A percentile compares a stretch with the other conserved stretches of the same genome.
phyloP scores from a whole-genome alignment of 176 grass and related monocot genomes.

The Oryza coarctata region DNA sequence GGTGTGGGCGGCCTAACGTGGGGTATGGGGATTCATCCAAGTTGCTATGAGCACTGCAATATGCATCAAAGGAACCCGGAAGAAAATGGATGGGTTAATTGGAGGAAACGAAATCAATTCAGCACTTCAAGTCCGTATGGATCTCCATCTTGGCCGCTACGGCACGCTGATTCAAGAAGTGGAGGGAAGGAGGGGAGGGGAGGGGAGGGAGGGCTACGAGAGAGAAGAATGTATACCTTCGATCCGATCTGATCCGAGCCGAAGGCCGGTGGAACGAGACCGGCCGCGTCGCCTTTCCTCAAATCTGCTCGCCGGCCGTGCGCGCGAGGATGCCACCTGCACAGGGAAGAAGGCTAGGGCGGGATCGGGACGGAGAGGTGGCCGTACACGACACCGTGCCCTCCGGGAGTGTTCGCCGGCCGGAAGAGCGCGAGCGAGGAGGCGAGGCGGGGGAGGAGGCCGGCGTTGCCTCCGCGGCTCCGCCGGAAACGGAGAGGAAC shows the following conservation, averaged over 20 bases:
- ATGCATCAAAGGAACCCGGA: neutral
- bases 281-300: neutral
- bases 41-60: neutral
- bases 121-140: neutral
- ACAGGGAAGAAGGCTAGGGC: neutral
- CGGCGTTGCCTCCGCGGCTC: neutral
- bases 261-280: neutral
- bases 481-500: neutral
- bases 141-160: neutral
- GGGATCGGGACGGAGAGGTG: neutral
- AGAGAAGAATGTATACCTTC: neutral
- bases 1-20: too few relatives aligned
- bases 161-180: neutral
- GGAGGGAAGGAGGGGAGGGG: neutral
- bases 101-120: neutral
- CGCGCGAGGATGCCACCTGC: neutral
- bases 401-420: neutral
- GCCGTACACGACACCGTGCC: neutral
- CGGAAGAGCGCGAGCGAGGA: neutral
- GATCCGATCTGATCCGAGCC: neutral
- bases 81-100: neutral
- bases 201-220: neutral
- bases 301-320: neutral
- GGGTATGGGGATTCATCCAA: neutral
- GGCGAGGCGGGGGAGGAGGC: neutral